Evolutionary conservation across 1,284 basidiomycete species (phyloP), one percentile per base, ranked within the genome.

Genomic region (Sporisorium exsertum): DNA sequence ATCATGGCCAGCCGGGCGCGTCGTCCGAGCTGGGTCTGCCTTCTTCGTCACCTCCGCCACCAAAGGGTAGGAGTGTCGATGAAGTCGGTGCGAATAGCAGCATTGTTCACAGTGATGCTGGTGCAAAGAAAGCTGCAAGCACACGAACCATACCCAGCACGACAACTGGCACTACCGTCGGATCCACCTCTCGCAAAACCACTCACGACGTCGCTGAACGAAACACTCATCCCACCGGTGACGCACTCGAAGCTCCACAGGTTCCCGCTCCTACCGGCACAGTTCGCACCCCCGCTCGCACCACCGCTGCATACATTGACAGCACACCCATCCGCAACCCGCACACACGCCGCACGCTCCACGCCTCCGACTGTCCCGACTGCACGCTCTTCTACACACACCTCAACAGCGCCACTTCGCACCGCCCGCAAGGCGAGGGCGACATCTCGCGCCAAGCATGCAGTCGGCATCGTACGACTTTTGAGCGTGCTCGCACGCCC

Each of bases 341-440:
- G 1, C 49, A 33, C 20, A 20, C 29, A 8, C 72, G 72, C 16
- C 67, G 67, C 16, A 54, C 59, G 6, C 52, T 75, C 22, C 45
- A 57, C 46, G 59, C 67, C 16, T 52, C 58, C 35, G 59, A 63
- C 49, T 75, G 72, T 24, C 72, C 72, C 35, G 72, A 75, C 40
- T 75, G 72, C 42, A 35, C 46, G 18, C 47, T 59, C 20, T 75
- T 75, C 72, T 75, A 75, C 37, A 26, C 56, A 15, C 67, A 75
- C 18, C 45, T 72, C 49, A 45, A 63, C 47, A 15, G 29, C 35
- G 42, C 53, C 33, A 8, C 32, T n/a, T n/a, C n/a, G n/a, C 56
- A 32, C 42, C 16, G 9, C 32, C 3, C 5, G 5, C 24, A 22
- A 16, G 18, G 47, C 0, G 18, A 49, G n/a, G 69, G 70, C 2